These are phyloP conservation scores for Leccinum subgranulosum DNA, from an alignment of 768 basidiomycete species.

Conservation along the genomic window DNA sequence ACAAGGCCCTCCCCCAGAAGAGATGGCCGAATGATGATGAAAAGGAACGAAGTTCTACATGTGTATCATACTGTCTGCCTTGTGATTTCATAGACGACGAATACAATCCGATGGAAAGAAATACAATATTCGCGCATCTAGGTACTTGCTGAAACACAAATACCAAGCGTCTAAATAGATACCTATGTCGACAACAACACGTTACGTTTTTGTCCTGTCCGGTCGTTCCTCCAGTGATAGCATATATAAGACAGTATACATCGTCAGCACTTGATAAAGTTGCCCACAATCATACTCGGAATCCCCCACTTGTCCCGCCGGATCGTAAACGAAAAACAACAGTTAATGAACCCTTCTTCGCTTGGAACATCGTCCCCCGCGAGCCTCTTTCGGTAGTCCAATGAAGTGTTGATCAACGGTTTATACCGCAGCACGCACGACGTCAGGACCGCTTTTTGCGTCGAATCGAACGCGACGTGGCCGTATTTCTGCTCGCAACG, in stretches of 20 bases:
- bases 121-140: background rate
- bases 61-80: too few species aligned
- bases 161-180: too few species aligned
- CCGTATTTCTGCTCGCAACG: conserved; percentile 80
- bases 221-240: too few species aligned
- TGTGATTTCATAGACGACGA: background rate
- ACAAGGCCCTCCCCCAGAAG: background rate
- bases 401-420: conserved; percentile 49
- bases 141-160: too few species aligned
- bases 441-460: conserved; percentile 89
- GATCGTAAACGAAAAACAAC: conserved; percentile 91
- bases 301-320: conserved; percentile 82
- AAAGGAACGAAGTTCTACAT: background rate
- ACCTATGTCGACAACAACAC: too few species aligned
- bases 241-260: too few species aligned
- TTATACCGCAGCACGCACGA: conserved; percentile 86
- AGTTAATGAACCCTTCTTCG: conserved; percentile 79
- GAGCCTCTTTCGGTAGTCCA: conserved; percentile 29
- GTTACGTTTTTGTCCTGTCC: too few species aligned
- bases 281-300: conserved; percentile 88
- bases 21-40: background rate
- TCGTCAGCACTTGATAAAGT: conserved; percentile 69
- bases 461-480: conserved; percentile 87
- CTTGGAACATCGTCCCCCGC: conserved; percentile 30
- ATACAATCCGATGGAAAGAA: background rate